Evolutionary conservation across 73 alveolate genomes (phyloP).

Genomic region (Paramecium octaurelia): DNA sequence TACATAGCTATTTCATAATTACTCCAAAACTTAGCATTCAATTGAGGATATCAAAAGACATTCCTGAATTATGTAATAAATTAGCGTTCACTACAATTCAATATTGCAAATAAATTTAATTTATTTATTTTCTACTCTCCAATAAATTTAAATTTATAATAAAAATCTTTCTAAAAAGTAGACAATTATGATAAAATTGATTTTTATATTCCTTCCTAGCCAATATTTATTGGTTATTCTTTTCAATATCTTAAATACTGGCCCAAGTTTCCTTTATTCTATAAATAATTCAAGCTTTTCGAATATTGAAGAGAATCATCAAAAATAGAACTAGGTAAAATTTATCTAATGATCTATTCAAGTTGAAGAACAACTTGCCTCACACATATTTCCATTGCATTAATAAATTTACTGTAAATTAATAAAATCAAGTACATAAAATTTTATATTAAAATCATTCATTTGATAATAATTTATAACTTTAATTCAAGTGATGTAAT

Average conservation of each 20-base stretch:
- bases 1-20: not conserved
- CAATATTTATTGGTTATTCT: constrained; percentile 60
- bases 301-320: not conserved
- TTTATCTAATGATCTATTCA: not conserved
- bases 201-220: constrained; percentile 83
- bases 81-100: too few species aligned
- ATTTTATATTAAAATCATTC: not conserved
- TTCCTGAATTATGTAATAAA: too few species aligned
- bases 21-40: too few species aligned
- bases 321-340: not conserved
- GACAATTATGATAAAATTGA: constrained; percentile 69
- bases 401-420: too few species aligned
- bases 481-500: not conserved
- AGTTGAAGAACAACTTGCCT: not conserved
- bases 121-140: too few species aligned
- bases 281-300: not conserved
- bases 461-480: not conserved
- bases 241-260: constrained; percentile 63
- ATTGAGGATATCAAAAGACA: too few species aligned
- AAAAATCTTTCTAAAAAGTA: constrained; percentile 85
- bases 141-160: too few species aligned
- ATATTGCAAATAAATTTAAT: too few species aligned
- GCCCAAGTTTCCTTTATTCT: constrained; percentile 64
- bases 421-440: not conserved
- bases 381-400: too few species aligned